Percentiles rank a stretch among this genome's conserved stretches.
Evolutionary conservation across 805 yeast species (phyloP).

Genomic region (Saccharomycopsis selenospora): DNA sequence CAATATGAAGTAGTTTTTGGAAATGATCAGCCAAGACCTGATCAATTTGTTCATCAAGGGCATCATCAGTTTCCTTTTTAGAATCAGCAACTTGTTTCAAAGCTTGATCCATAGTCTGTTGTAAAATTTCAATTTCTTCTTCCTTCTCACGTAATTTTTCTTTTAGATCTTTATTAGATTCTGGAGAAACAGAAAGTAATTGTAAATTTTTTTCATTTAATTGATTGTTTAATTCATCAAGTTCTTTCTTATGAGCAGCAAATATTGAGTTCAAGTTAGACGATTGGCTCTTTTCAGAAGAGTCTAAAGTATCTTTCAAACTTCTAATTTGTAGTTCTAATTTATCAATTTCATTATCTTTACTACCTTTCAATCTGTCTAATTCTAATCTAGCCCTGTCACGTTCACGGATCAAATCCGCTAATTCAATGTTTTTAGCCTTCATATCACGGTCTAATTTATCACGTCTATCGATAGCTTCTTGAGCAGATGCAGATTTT

Average conservation of each 20-base stretch:
- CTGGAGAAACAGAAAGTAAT: slow-evolving; percentile 22
- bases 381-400: slow-evolving; percentile 82
- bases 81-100: slow-evolving; percentile 49
- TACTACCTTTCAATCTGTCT: slow-evolving; percentile 59
- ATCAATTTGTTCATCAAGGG: slow-evolving; percentile 53
- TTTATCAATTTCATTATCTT: slow-evolving; percentile 56
- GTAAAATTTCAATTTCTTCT: slow-evolving; percentile 69
- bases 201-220: slow-evolving; percentile 26
- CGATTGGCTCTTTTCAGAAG: slow-evolving; percentile 55
- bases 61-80: slow-evolving; percentile 28
- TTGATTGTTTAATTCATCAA: slow-evolving; percentile 41
- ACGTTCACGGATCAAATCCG: slow-evolving; percentile 82
- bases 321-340: slow-evolving; percentile 59
- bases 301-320: slow-evolving; percentile 48
- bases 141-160: slow-evolving; percentile 56
- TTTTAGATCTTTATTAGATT: slow-evolving; percentile 29
- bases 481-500: slow-evolving; percentile 85
- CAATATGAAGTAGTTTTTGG: slow-evolving; percentile 44
- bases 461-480: slow-evolving; percentile 78
- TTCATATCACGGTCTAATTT: slow-evolving; percentile 75
- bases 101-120: slow-evolving; percentile 73
- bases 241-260: slow-evolving; percentile 55
- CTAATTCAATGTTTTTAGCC: slow-evolving; percentile 78
- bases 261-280: slow-evolving; percentile 54
- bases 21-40: slow-evolving; percentile 41